Base-by-base conservation (phyloP, 2,329 filamentous ascomycete species). In the Tolypocladium guangdongense region DNA sequence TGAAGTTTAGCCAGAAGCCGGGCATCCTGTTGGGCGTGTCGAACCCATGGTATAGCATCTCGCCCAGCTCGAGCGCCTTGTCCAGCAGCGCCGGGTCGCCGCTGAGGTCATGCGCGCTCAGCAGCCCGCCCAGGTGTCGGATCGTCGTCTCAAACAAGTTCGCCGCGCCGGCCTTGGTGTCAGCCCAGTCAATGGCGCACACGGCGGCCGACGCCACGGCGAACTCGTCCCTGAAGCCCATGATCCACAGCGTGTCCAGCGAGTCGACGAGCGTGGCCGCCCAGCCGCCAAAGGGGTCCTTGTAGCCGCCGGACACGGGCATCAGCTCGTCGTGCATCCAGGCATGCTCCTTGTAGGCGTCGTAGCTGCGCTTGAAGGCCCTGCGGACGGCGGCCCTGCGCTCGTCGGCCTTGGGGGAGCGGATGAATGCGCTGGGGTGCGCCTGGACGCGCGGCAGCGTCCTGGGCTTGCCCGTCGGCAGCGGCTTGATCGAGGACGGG, bases 161-260 rank as follows among this genome's bases (percentile, higher is more conserved):
- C 46, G 80, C 72, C 14, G 75, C 72, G 3, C 65, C 63, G 1
- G 63, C 63, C 1, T 57, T 58, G 0, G 74, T 77, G 0, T 70
- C 71, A 0, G 73, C 76, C 67, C 80, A 84, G 60, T 82, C 74
- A 45, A 84, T 59, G 7, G 68, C 62, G 16, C 67, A 68, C 7
- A 77, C 71, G 2, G 77, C 78, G 32, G 68, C 66, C 2, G 77
- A 73, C 6, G 82, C 81, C 20, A 75, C 65, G 47, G 72, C 68
- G 57, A 83, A 84, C 22, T 86, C 82, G 2, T 77, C 69, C 35
- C 75, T 67, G 24, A 84, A 63, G 12, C 67, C 80, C 81, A 85
- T 83, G 49, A 86, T 84, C 73, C 76, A 79, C 2, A 86, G 72
- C 0, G 81, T 82, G 54, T 84, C 81, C 45, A 86, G 67, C 0